These are phyloP conservation scores for Agaricales sp. DNA, from an alignment of 1,284 basidiomycete genomes.

Conservation along the genomic window DNA sequence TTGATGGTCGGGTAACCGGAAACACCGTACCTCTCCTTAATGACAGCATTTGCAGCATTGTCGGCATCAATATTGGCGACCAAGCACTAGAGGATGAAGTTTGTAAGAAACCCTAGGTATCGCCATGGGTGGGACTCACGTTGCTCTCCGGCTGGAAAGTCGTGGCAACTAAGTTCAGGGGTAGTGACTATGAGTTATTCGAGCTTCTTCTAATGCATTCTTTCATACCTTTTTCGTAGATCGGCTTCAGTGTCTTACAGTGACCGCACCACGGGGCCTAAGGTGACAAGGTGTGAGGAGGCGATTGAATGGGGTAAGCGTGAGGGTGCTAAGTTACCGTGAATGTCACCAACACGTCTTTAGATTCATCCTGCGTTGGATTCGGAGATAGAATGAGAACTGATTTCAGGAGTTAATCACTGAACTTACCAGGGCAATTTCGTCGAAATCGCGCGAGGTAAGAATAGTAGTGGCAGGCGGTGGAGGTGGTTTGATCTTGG, in stretches of 20 bases:
- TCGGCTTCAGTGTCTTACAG: conserved; percentile 82
- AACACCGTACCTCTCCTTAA: conserved; percentile 71
- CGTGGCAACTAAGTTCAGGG: conserved; percentile 45
- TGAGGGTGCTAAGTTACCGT: conserved; percentile 50
- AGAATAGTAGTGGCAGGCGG: conserved; percentile 66
- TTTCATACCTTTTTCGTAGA: conserved; percentile 58
- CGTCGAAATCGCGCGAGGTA: conserved; percentile 65
- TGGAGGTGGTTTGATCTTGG: conserved; percentile 77
- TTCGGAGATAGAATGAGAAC: neutral
- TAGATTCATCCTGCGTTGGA: conserved; percentile 47
- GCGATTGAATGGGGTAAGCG: conserved; percentile 1
- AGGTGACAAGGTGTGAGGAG: conserved; percentile 6
- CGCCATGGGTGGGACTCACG: conserved; percentile 29
- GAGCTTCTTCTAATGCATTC: no score
- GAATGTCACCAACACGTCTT: conserved; percentile 87
- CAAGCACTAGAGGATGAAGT: conserved; percentile 73
- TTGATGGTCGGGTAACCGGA: conserved; percentile 84
- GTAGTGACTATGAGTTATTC: no score
- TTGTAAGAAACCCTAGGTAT: conserved; percentile 8
- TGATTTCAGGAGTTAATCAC: neutral
- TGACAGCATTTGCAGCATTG: conserved; percentile 64
- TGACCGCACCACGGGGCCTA: conserved; percentile 82
- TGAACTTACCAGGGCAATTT: conserved; percentile 55
- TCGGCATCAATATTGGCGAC: conserved; percentile 91
- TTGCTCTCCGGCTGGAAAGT: conserved; percentile 72